Evolutionary conservation across 1,284 basidiomycete species (phyloP).

Genomic region (Austroboletus niveus): DNA sequence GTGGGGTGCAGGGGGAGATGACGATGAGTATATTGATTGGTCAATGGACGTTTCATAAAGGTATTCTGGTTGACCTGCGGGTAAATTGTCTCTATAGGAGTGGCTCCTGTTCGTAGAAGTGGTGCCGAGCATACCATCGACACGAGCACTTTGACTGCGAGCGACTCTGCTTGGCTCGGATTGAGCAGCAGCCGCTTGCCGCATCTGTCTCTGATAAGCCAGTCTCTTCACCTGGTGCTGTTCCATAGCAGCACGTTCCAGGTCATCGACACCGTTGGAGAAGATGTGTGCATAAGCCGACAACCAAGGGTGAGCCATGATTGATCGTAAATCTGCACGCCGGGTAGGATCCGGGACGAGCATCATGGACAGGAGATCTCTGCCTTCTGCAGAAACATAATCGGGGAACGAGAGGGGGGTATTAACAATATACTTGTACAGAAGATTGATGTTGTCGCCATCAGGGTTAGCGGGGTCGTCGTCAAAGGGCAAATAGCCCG

Average conservation of each 20-base stretch:
- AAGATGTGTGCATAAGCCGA: slow-evolving; percentile 65
- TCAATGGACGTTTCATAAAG: slow-evolving; percentile 53
- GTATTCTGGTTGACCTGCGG: slow-evolving; percentile 44
- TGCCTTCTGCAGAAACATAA: slow-evolving; percentile 80
- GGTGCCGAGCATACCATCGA: slow-evolving; percentile 38
- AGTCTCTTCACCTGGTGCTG: slow-evolving; percentile 82
- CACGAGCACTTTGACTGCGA: slow-evolving; percentile 45
- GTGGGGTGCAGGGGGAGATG: slow-evolving; percentile 30
- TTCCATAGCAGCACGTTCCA: slow-evolving; percentile 80
- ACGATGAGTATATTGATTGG: slow-evolving; percentile 41
- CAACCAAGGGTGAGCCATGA: slow-evolving; percentile 89
- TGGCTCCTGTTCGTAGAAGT: slow-evolving; percentile 31
- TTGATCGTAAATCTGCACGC: slow-evolving; percentile 69
- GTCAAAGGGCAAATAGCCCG: slow-evolving; percentile 99
- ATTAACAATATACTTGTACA: slow-evolving; percentile 99
- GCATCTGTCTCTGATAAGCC: slow-evolving; percentile 77
- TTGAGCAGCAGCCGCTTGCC: slow-evolving; percentile 40
- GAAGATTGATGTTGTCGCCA: slow-evolving; percentile 98
- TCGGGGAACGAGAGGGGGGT: slow-evolving; percentile 94
- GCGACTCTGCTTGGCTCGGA: slow-evolving; percentile 37
- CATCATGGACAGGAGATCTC: slow-evolving; percentile 78
- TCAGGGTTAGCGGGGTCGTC: slow-evolving; percentile 99
- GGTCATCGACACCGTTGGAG: slow-evolving; percentile 69
- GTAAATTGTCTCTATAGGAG: slow-evolving; percentile 38
- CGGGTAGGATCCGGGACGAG: slow-evolving; percentile 79